phyloP scores from a whole-genome alignment of 2,329 filamentous ascomycete species.

The Biscogniauxia marginata region DNA sequence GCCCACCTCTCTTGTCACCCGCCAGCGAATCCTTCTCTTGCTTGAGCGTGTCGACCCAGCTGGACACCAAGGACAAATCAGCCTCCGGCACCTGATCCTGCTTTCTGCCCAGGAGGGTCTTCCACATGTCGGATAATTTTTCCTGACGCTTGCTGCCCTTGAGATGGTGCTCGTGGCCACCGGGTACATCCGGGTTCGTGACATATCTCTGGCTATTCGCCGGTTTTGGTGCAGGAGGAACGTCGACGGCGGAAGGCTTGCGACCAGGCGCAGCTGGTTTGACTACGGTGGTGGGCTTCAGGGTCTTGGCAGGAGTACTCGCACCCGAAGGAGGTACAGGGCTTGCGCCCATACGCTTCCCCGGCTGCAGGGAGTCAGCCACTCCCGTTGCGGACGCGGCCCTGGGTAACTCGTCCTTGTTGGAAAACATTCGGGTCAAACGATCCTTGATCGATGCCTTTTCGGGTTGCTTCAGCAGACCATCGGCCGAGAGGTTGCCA shows the following conservation, averaged over 20 bases:
- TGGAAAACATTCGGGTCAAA: slow-evolving; percentile 64
- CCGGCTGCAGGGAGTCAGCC: slow-evolving; percentile 34
- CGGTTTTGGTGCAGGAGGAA: slow-evolving; percentile 27
- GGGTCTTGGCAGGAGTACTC: slow-evolving; percentile 31
- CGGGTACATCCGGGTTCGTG: slow-evolving; percentile 51
- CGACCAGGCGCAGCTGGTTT: slow-evolving; percentile 35
- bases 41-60: slow-evolving; percentile 92
- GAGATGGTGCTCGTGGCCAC: slow-evolving; percentile 82
- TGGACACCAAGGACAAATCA: slow-evolving; percentile 89
- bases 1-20: slow-evolving; percentile 72
- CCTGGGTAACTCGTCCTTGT: slow-evolving; percentile 48
- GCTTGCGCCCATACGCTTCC: slow-evolving; percentile 26
- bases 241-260: slow-evolving; percentile 27
- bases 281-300: slow-evolving; percentile 30
- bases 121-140: slow-evolving; percentile 89
- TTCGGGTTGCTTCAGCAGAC: slow-evolving; percentile 43
- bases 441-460: slow-evolving; percentile 64
- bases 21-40: slow-evolving; percentile 78
- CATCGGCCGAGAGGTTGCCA: slow-evolving; percentile 32
- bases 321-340: slow-evolving; percentile 34
- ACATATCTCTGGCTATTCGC: slow-evolving; percentile 49
- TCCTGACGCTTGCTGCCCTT: slow-evolving; percentile 90
- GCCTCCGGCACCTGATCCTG: slow-evolving; percentile 71
- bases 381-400: slow-evolving; percentile 25
- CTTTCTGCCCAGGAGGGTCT: slow-evolving; percentile 81